Evolutionary conservation across 2,329 filamentous ascomycete species (phyloP).

Genomic region (Diaporthe sp.): DNA sequence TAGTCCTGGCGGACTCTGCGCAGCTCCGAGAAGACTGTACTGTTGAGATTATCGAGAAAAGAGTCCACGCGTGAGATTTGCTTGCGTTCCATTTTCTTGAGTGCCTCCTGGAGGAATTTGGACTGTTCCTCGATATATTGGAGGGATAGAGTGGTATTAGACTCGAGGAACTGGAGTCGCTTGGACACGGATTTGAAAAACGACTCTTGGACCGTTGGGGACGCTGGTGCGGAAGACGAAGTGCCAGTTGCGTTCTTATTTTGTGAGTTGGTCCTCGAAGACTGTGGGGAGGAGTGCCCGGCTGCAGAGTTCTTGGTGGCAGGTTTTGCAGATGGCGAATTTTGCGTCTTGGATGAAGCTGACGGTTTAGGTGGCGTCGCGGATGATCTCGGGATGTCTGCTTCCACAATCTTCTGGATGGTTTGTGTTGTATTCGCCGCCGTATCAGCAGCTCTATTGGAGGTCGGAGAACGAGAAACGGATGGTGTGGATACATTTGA

Average conservation of each 20-base stretch:
- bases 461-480: background rate
- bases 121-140: conserved; percentile 99
- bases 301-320: conserved; percentile 8
- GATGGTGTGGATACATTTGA: background rate
- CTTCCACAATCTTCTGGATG: conserved; percentile 1
- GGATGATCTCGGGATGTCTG: conserved; percentile 25
- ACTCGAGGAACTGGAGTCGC: conserved; percentile 89
- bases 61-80: conserved; percentile 86
- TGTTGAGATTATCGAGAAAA: conserved; percentile 89
- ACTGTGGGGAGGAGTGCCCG: conserved; percentile 22
- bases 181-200: conserved; percentile 99
- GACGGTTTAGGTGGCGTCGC: conserved; percentile 30
- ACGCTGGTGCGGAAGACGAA: conserved; percentile 54
- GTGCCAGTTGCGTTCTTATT: conserved; percentile 36
- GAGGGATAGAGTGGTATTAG: conserved; percentile 91
- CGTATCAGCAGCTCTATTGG: conserved; percentile 17
- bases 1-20: conserved; percentile 86
- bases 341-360: conserved; percentile 17
- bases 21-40: conserved; percentile 86
- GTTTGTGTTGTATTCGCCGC: conserved; percentile 19
- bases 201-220: conserved; percentile 92
- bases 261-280: conserved; percentile 20
- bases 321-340: conserved; percentile 22
- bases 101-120: conserved; percentile 87
- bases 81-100: conserved; percentile 87